phyloP scores from a whole-genome alignment of 23 red algal species.

The Gracilaria domingensis region DNA sequence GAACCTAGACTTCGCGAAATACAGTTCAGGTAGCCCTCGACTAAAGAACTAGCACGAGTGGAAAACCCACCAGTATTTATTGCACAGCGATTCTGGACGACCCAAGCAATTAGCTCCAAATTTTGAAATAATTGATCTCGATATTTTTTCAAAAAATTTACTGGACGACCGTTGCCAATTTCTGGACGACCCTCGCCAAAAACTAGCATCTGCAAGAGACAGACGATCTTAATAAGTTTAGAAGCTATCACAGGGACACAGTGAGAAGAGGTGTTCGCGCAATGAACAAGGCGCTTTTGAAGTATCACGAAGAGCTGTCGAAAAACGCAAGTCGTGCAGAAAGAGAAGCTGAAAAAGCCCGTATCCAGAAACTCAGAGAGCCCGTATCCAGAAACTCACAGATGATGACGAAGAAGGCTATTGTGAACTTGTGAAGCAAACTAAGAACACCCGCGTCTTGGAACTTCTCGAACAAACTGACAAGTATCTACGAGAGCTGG shows the following conservation, averaged over 20 bases:
- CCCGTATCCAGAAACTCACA: too few relatives aligned
- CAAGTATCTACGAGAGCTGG: slow-evolving; percentile 91
- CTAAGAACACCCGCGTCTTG: slow-evolving; percentile 91
- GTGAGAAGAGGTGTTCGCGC: slow-evolving; percentile 62
- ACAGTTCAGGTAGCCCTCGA: too few relatives aligned
- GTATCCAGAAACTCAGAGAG: slow-evolving; percentile 96
- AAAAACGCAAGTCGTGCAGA: slow-evolving; percentile 76
- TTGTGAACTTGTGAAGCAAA: slow-evolving; percentile 90
- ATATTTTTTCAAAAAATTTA: too few relatives aligned
- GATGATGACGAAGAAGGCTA: slow-evolving; percentile 99
- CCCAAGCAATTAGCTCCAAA: too few relatives aligned
- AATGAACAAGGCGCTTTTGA: slow-evolving; percentile 69
- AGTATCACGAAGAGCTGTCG: slow-evolving; percentile 84
- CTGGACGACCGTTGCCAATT: too few relatives aligned
- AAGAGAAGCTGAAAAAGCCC: slow-evolving; percentile 86
- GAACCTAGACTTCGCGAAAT: too few relatives aligned
- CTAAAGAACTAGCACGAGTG: too few relatives aligned
- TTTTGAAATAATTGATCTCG: too few relatives aligned
- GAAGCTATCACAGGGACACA: slow-evolving; percentile 76
- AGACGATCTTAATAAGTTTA: slow-evolving; percentile 79
- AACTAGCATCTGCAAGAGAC: too few relatives aligned
- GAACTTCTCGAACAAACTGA: slow-evolving; percentile 96
- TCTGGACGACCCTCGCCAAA: too few relatives aligned
- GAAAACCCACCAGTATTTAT: too few relatives aligned
- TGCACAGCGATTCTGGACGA: too few relatives aligned